Base-by-base conservation (phyloP, 192 early-diverging fungal species). In the Backusella macrospora region DNA sequence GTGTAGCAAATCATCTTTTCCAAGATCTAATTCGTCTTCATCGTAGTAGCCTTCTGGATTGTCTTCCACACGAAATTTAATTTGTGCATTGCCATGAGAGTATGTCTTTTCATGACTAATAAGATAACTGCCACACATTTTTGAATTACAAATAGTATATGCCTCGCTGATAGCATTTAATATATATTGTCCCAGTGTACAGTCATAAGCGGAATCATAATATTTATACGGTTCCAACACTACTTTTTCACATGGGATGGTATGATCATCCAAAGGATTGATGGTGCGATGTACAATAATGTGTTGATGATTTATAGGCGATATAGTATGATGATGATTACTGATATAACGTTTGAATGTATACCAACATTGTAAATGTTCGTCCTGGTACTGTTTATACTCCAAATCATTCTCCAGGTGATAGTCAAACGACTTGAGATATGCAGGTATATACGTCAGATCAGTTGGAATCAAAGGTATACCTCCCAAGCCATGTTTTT, bases 151-250 rank as follows among this genome's bases (percentile, higher is more conserved):
- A 13, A 83, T 70, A 70, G 78, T 78, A 12, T 87, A 76, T 21
- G 91, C 81, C 23, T 92, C 86, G 74, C 83, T 88, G 78, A 89
- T 92, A 39, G 94, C 86, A 46, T 94, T 90, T 73, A 96, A 92
- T 16, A 99, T 78, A 73, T 95, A 98, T 76, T 93, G 90, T 6
- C 95, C 96, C 5, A 99, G 81, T 0, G 95, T 94, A 65, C 93
- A 86, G 75, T 99, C 98, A 6, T 89, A 89, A 29, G 77, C 68
- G 5, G 71, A 65, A 62, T 85, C 79, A 65, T 96, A 99, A 55
- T 93, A 95, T 47, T 93, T 88, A 62, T 97, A 92, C 39, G 90
- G 45, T 38, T 93, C 90, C 68, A 90, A 81, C 55, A 90, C 87
- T 5, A 95, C 93, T 2, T 89, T 84, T 38, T 83, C 83, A 44